phyloP scores from a whole-genome alignment of 2,329 filamentous ascomycete species.

The Microsporum canis region DNA sequence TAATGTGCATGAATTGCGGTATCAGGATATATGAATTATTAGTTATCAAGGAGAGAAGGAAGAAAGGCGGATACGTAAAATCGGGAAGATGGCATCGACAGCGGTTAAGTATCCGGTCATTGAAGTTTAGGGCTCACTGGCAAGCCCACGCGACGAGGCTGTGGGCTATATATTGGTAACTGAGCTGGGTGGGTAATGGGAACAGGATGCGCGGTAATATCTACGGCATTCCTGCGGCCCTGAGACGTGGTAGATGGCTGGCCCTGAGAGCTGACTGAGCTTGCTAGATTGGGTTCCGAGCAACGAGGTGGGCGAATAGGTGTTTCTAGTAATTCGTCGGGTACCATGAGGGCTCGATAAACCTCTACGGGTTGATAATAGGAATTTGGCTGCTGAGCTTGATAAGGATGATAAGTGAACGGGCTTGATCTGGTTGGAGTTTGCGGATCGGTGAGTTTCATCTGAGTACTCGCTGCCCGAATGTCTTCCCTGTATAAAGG shows the following conservation, averaged over 20 bases:
- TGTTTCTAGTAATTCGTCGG: neutral
- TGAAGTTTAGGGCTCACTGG: neutral
- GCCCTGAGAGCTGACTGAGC: too few species aligned
- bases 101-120: neutral
- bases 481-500: constrained; percentile 2
- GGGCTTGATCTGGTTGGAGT: neutral
- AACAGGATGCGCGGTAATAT: neutral
- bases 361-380: constrained; percentile 12
- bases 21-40: neutral
- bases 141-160: neutral
- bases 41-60: neutral
- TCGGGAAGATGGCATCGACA: neutral
- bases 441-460: neutral
- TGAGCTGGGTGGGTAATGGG: neutral
- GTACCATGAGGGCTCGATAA: constrained; percentile 8
- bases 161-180: neutral
- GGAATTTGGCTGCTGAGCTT: constrained; percentile 8
- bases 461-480: neutral
- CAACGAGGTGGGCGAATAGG: neutral
- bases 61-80: neutral
- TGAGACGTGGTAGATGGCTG: neutral
- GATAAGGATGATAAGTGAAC: constrained; percentile 7
- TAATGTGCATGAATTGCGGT: too few species aligned
- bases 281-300: neutral
- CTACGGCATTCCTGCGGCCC: neutral